phyloP scores from a whole-genome alignment of 2,329 filamentous ascomycete genomes.

The Cladosporium sp. region DNA sequence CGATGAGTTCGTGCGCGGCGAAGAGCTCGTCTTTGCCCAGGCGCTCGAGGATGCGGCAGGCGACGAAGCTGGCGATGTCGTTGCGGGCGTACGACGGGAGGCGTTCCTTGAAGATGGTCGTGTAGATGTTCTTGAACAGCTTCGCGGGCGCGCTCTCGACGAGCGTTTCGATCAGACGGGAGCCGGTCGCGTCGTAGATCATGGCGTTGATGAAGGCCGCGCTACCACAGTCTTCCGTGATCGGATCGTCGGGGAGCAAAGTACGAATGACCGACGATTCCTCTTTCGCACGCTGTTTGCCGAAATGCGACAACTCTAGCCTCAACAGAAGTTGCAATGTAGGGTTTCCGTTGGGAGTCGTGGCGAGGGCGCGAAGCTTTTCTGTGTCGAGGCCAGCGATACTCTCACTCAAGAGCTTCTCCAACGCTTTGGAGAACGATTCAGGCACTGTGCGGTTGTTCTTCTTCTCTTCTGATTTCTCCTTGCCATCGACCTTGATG shows the following conservation, averaged over 20 bases:
- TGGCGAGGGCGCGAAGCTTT: conserved; percentile 75
- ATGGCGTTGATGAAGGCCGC: conserved; percentile 79
- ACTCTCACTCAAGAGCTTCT: conserved; percentile 75
- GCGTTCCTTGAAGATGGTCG: conserved; percentile 69
- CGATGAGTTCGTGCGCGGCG: conserved; percentile 63
- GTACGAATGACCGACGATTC: conserved; percentile 64
- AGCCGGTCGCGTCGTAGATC: conserved; percentile 85
- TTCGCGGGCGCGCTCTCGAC: conserved; percentile 76
- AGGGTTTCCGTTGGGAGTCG: conserved; percentile 85
- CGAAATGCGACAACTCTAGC: conserved; percentile 71
- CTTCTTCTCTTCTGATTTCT: conserved; percentile 34
- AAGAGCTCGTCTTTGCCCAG: conserved; percentile 80
- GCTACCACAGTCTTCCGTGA: conserved; percentile 65
- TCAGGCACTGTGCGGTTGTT: conserved; percentile 58
- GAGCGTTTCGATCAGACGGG: conserved; percentile 81
- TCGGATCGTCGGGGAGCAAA: conserved; percentile 72
- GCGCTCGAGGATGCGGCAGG: conserved; percentile 73
- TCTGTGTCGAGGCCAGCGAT: conserved; percentile 69
- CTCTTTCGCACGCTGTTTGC: conserved; percentile 60
- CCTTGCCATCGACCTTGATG: conserved; percentile 54
- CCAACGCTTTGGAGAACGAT: conserved; percentile 69
- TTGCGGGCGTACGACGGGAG: conserved; percentile 79
- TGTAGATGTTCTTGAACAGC: conserved; percentile 82
- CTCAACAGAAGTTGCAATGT: conserved; percentile 85
- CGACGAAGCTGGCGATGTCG: conserved; percentile 83